Conservation (phyloP, 2,329 filamentous ascomycete genomes). For the Epichloe festucae region DNA sequence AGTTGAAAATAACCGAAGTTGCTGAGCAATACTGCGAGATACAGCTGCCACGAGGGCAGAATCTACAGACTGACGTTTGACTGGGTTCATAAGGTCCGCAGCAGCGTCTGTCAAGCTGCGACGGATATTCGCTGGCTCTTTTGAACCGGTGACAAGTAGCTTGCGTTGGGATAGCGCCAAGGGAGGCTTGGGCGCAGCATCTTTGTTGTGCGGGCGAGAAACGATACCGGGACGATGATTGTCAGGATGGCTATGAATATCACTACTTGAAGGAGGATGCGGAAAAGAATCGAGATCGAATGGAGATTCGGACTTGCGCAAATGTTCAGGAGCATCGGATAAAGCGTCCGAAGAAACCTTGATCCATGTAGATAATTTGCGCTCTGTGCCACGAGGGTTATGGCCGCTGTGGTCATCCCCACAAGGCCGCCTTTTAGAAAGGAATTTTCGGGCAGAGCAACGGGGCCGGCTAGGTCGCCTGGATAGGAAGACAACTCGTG, state of each 20-base stretch:
- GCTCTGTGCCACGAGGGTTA: not conserved
- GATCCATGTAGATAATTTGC: not conserved
- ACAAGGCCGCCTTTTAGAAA: not conserved
- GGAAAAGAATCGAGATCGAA: conserved; percentile 13
- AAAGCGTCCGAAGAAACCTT: not conserved
- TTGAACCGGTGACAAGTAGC: conserved; percentile 1
- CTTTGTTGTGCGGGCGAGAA: not conserved
- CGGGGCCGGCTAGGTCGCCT: conserved; percentile 13
- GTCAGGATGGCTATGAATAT: not conserved
- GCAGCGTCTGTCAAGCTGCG: conserved; percentile 9
- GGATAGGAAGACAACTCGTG: conserved; percentile 16
- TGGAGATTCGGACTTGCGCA: conserved; percentile 8
- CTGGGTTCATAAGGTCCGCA: conserved; percentile 7
- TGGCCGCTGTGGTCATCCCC: not conserved
- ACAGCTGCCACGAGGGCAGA: conserved; percentile 30
- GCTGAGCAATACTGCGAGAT: conserved; percentile 31
- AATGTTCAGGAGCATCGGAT: not conserved
- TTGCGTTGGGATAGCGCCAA: conserved; percentile 2
- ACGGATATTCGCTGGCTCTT: conserved; percentile 1
- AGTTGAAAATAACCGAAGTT: conserved; percentile 27
- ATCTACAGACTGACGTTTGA: conserved; percentile 22
- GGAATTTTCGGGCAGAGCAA: conserved; percentile 6
- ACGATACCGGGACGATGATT: not conserved
- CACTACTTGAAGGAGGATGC: conserved; percentile 9
- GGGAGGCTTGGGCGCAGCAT: conserved; percentile 4